Evolutionary conservation across 805 yeast genomes (phyloP).

Genomic region (Monosporozyma servazzii): DNA sequence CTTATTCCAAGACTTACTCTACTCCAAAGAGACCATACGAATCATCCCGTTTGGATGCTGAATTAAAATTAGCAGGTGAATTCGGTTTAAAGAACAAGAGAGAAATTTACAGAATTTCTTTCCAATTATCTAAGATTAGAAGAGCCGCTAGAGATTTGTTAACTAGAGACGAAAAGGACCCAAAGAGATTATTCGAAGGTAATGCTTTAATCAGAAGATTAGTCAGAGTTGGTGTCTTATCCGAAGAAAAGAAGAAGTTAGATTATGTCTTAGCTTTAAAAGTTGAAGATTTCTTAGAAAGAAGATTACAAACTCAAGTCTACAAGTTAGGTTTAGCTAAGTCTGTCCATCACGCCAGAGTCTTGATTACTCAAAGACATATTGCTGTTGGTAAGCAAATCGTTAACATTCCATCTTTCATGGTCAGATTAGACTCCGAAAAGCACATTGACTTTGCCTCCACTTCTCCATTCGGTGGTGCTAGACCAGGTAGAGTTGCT

Average conservation of each 20-base stretch:
- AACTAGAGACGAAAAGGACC: conserved; percentile 99
- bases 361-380: conserved; percentile 97
- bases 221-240: conserved; percentile 96
- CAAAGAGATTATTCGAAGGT: conserved; percentile 99
- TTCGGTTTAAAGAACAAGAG: conserved; percentile 99
- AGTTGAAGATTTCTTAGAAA: conserved; percentile 98
- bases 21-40: conserved; percentile 99
- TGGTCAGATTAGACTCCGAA: conserved; percentile 99
- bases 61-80: conserved; percentile 99
- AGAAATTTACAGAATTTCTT: conserved; percentile 99
- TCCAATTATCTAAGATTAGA: conserved; percentile 98
- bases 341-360: conserved; percentile 99
- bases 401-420: conserved; percentile 97
- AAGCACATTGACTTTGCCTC: conserved; percentile 99
- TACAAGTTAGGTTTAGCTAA: conserved; percentile 99
- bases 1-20: conserved; percentile 98
- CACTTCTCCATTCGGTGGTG: conserved; percentile 99
- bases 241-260: conserved; percentile 99
- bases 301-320: conserved; percentile 99
- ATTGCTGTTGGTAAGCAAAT: conserved; percentile 99
- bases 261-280: conserved; percentile 98
- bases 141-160: conserved; percentile 99
- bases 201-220: conserved; percentile 99
- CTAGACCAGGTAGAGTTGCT: conserved; percentile 99
- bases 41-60: conserved; percentile 98